Conservation (phyloP, 192 early-diverging fungal species). For the Powellomyces hirtus region DNA sequence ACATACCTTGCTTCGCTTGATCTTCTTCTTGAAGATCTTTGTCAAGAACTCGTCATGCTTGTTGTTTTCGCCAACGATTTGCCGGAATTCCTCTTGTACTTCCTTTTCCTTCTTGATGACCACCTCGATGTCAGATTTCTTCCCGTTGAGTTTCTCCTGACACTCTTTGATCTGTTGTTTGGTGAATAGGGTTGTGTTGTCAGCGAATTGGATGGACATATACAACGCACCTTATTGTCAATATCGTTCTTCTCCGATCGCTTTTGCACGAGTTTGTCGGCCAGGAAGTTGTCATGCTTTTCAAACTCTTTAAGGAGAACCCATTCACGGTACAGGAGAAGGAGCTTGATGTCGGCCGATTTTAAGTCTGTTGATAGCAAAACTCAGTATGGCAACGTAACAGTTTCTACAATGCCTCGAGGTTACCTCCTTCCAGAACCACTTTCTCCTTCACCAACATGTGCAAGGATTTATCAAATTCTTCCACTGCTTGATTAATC, state of each 20-base stretch:
- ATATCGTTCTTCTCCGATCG: constrained; percentile 54
- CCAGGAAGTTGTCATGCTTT: constrained; percentile 55
- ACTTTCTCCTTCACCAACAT: constrained; percentile 46
- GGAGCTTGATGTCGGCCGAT: constrained; percentile 57
- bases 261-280: constrained; percentile 53
- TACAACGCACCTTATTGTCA: constrained; percentile 41
- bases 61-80: constrained; percentile 53
- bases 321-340: constrained; percentile 64
- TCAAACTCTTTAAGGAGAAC: constrained; percentile 65
- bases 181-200: background rate
- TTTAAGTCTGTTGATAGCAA: constrained; percentile 52
- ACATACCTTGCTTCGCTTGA: constrained; percentile 56
- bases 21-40: constrained; percentile 61
- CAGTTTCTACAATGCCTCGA: too few relatives aligned
- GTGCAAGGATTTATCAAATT: constrained; percentile 48
- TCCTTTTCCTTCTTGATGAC: constrained; percentile 52
- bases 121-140: constrained; percentile 57
- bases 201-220: background rate
- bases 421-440: constrained; percentile 52
- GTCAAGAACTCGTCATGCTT: constrained; percentile 58
- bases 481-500: constrained; percentile 27
- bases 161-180: constrained; percentile 53
- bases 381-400: too few relatives aligned
- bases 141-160: constrained; percentile 57
- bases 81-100: constrained; percentile 51